Conservation (phyloP, 345 rosid genomes). For the Lepidium aucheri region DNA sequence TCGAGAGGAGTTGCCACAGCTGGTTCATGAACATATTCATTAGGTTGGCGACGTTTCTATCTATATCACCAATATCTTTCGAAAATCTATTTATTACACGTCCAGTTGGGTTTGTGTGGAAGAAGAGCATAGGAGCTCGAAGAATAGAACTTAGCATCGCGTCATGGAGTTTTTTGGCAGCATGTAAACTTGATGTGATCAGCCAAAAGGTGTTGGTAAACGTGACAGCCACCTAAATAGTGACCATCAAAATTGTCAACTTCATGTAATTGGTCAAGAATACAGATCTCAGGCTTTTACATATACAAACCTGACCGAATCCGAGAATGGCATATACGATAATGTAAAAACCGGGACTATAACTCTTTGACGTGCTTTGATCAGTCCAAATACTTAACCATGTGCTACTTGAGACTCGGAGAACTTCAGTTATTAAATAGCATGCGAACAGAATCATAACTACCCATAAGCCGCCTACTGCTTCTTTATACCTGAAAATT, state of each 20-base stretch:
- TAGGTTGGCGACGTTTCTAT: conserved; percentile 60
- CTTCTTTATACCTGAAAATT: conserved; percentile 66
- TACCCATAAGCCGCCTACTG: conserved; percentile 89
- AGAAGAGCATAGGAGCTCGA: conserved; percentile 92
- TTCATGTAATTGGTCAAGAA: background rate
- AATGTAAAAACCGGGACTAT: conserved; percentile 56
- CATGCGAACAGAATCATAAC: conserved; percentile 65
- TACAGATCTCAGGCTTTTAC: background rate
- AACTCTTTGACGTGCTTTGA: conserved; percentile 49
- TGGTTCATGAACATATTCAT: conserved; percentile 71
- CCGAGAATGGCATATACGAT: conserved; percentile 61
- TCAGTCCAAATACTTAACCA: conserved; percentile 95
- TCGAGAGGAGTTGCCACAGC: conserved; percentile 82
- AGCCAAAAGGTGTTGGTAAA: conserved; percentile 80
- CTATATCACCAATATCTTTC: conserved; percentile 87
- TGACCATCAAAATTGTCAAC: background rate
- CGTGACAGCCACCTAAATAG: conserved; percentile 60
- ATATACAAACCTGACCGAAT: conserved; percentile 60
- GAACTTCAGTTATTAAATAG: conserved; percentile 66
- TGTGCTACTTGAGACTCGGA: conserved; percentile 78
- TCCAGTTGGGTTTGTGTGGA: conserved; percentile 89
- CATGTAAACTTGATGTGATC: conserved; percentile 75
- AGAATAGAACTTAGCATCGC: conserved; percentile 66
- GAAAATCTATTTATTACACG: conserved; percentile 91
- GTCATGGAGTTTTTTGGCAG: conserved; percentile 79